phyloP scores from a whole-genome alignment of 1,284 basidiomycete species.

The Rhodotorula sp. region DNA sequence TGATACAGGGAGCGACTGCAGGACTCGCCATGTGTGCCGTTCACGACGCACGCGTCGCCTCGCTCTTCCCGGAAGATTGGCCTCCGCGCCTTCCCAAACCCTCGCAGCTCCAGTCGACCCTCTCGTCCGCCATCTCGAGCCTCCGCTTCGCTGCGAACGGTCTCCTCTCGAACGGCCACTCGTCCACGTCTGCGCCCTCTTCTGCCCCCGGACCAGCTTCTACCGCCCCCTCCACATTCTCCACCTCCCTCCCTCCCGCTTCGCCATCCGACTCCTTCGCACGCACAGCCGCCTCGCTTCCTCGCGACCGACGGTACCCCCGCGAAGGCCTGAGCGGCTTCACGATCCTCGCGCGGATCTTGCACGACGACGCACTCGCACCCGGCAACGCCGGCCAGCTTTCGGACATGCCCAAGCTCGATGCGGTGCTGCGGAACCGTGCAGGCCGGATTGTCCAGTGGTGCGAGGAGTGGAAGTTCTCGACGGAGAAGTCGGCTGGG shows the following conservation, averaged over 20 bases:
- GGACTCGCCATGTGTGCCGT: constrained; percentile 42
- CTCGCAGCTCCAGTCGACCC: constrained; percentile 19
- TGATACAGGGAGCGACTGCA: background rate
- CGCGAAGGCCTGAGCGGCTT: constrained; percentile 41
- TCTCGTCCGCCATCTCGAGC: constrained; percentile 32
- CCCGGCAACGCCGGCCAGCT: constrained; percentile 36
- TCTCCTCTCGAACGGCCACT: background rate
- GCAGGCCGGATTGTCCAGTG: constrained; percentile 14
- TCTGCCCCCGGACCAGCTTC: background rate
- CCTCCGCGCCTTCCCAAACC: constrained; percentile 28
- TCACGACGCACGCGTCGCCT: constrained; percentile 19
- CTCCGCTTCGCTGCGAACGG: constrained; percentile 22
- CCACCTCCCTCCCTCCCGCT: constrained; percentile 16
- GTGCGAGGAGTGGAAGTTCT: constrained; percentile 44
- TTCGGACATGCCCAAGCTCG: constrained; percentile 38
- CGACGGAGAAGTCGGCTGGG: constrained; percentile 19
- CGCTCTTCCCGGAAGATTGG: constrained; percentile 41
- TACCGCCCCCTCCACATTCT: constrained; percentile 6
- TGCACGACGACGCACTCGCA: constrained; percentile 41
- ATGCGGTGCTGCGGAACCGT: constrained; percentile 13
- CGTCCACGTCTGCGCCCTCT: background rate
- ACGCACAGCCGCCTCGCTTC: constrained; percentile 25
- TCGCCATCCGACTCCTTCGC: constrained; percentile 32
- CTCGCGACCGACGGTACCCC: constrained; percentile 32
- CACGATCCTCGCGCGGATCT: constrained; percentile 43